phyloP scores from a whole-genome alignment of 495 filamentous ascomycete genomes.

The Friedmanniomyces endolithicus region DNA sequence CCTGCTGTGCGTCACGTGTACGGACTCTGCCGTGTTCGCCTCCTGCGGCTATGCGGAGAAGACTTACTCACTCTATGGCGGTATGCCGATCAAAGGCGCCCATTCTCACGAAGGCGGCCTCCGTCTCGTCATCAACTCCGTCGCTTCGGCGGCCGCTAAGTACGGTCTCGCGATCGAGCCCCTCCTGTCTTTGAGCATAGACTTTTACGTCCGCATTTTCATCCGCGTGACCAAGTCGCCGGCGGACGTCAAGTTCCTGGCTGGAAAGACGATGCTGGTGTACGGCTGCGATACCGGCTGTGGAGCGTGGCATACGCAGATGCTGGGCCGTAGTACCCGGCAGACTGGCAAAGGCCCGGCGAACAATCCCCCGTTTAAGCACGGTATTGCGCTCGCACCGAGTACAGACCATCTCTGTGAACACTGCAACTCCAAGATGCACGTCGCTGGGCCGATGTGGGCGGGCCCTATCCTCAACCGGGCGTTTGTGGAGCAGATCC shows the following conservation, averaged over 20 bases:
- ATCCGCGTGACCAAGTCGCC: constrained; percentile 68
- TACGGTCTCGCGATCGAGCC: constrained; percentile 91
- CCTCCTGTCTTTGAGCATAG: constrained; percentile 79
- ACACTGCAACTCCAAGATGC: constrained; percentile 78
- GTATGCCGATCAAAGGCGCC: constrained; percentile 66
- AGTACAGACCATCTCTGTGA: constrained; percentile 48
- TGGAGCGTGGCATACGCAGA: constrained; percentile 72
- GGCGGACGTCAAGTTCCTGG: constrained; percentile 73
- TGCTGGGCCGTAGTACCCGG: constrained; percentile 52
- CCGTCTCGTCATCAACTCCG: constrained; percentile 65
- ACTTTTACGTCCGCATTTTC: constrained; percentile 90
- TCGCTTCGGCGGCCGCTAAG: constrained; percentile 64
- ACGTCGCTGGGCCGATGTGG: constrained; percentile 83
- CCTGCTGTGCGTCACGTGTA: constrained; percentile 89
- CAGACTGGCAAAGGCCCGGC: constrained; percentile 51
- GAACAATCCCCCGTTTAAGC: constrained; percentile 64
- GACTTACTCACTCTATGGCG: constrained; percentile 80
- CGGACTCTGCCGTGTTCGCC: constrained; percentile 86
- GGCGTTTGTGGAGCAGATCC: constrained; percentile 62
- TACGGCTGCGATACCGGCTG: constrained; percentile 86
- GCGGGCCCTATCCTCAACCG: constrained; percentile 76
- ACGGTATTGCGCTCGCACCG: constrained; percentile 57
- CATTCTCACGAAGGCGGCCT: constrained; percentile 84
- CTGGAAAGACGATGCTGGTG: constrained; percentile 81
- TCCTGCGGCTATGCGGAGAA: constrained; percentile 90